Conservation (phyloP, 2,329 filamentous ascomycete genomes). For the Xylariaceae sp. region DNA sequence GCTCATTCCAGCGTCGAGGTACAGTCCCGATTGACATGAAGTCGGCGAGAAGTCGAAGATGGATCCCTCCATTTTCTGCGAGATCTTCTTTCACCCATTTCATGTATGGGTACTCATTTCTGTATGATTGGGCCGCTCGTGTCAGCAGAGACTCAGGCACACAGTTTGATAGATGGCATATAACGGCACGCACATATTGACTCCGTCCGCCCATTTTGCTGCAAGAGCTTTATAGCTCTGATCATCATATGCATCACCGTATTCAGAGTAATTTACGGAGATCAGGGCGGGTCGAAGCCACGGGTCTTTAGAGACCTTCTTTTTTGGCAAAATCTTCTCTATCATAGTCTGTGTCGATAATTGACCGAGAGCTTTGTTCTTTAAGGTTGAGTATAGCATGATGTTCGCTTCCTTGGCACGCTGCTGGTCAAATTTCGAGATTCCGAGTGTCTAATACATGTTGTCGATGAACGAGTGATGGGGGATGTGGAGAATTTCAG, state of each 20-base stretch:
- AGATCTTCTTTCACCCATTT: slow-evolving; percentile 9
- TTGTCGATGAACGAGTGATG: no score
- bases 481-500: no score
- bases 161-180: neutral
- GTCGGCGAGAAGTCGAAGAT: slow-evolving; percentile 16
- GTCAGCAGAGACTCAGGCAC: slow-evolving; percentile 3
- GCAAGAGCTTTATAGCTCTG: slow-evolving; percentile 7
- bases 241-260: slow-evolving; percentile 15
- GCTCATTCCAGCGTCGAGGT: slow-evolving; percentile 15
- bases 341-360: no score
- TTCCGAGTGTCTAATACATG: no score
- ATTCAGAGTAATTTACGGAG: neutral
- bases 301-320: no score
- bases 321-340: no score
- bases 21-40: slow-evolving; percentile 22
- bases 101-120: slow-evolving; percentile 8
- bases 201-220: slow-evolving; percentile 2
- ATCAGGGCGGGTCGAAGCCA: neutral
- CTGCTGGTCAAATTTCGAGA: no score
- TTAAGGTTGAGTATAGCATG: no score
- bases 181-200: neutral
- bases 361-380: no score
- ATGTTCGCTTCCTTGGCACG: no score
- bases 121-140: neutral
- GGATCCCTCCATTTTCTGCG: slow-evolving; percentile 14